Conservation (phyloP, 129 eudicot genomes). For the Scalesia atractyloides region DNA sequence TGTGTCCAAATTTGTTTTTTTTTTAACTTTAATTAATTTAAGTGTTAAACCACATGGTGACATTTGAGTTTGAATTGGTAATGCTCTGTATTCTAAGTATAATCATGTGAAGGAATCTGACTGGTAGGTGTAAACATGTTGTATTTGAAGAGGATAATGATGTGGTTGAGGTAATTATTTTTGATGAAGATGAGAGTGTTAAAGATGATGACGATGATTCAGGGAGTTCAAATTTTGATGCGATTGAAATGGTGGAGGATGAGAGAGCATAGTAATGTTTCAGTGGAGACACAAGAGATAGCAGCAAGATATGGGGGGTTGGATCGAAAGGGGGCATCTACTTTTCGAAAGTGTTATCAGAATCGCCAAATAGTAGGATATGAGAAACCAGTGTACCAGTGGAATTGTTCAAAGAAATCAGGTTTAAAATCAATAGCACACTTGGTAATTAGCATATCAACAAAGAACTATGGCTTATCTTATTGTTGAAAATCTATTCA, state of each 20-base stretch:
- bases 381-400: no score
- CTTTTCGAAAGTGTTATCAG: neutral
- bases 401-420: no score
- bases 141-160: conserved; percentile 21
- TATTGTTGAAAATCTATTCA: no score
- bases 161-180: conserved; percentile 39
- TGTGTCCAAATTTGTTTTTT: neutral
- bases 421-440: no score
- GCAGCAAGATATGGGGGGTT: conserved; percentile 24
- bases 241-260: conserved; percentile 44
- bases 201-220: conserved; percentile 8
- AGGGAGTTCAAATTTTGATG: conserved; percentile 48
- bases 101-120: conserved; percentile 16
- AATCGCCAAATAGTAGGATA: no score
- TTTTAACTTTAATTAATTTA: neutral
- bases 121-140: conserved; percentile 24
- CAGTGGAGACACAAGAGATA: conserved; percentile 30
- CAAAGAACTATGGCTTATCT: no score
- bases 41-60: neutral
- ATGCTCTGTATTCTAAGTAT: neutral
- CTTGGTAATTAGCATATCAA: no score
- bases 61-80: neutral
- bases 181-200: conserved; percentile 35
- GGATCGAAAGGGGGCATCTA: conserved; percentile 29
- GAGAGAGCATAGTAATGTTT: conserved; percentile 7